Percentiles rank a stretch among this genome's conserved stretches.
Evolutionary conservation across 2,329 filamentous ascomycete genomes (phyloP).

Genomic region (Ustilaginoidea virens): DNA sequence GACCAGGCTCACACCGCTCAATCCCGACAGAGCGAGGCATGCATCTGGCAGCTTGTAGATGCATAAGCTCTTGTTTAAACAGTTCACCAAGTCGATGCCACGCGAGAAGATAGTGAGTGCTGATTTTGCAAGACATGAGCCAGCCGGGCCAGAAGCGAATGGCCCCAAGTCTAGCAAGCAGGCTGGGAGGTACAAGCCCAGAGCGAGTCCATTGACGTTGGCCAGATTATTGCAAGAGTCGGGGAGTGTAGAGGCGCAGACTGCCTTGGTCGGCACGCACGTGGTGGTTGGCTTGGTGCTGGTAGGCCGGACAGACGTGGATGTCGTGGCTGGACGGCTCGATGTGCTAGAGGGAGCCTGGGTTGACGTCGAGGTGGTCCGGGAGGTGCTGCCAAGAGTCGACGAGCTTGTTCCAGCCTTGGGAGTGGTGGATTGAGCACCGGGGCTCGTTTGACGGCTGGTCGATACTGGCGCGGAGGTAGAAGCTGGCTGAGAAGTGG

Average conservation of each 20-base stretch:
- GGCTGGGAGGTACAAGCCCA: background rate
- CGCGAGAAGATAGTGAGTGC: background rate
- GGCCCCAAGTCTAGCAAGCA: conserved; percentile 2
- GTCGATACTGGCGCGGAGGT: too few species aligned
- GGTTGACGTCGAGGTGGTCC: background rate
- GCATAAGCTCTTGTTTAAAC: conserved; percentile 1
- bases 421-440: too few species aligned
- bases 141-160: background rate
- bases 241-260: conserved; percentile 4
- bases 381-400: too few species aligned
- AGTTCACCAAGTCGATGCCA: background rate
- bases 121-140: background rate
- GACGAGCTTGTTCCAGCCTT: too few species aligned
- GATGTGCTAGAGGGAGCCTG: background rate
- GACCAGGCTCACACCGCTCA: background rate
- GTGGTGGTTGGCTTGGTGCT: conserved; percentile 1
- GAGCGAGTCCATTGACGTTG: background rate
- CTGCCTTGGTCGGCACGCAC: background rate
- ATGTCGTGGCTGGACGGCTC: too few species aligned
- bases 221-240: background rate
- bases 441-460: too few species aligned
- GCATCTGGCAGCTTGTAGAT: conserved; percentile 1
- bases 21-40: conserved; percentile 1
- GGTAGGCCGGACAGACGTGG: background rate
- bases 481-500: too few species aligned